Evolutionary conservation across 306 rosid species (phyloP).

Genomic region (Cucumis sativus): Cucumber_9930_V3 NC_026655.2:11368501-11369000

Average conservation of each 20-base stretch:
- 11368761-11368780: neutral
- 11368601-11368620: neutral
- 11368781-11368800: neutral
- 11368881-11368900: neutral
- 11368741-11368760: neutral
- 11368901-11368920: neutral
- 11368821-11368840: neutral
- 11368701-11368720: neutral
- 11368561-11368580: neutral
- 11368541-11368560: too few relatives aligned
- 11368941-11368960: neutral
- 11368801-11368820: neutral
- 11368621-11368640: too few relatives aligned
- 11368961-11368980: neutral
- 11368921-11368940: neutral
- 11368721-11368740: neutral
- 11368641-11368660: too few relatives aligned
- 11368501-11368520: constrained; percentile 17
- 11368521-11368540: too few relatives aligned
- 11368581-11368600: neutral
- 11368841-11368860: neutral
- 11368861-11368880: neutral
- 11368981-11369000: neutral
- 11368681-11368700: neutral
- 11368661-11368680: neutral